These are phyloP conservation scores for Hemileccinum rubropunctum DNA, from an alignment of 768 basidiomycete genomes.

Conservation along the genomic window DNA sequence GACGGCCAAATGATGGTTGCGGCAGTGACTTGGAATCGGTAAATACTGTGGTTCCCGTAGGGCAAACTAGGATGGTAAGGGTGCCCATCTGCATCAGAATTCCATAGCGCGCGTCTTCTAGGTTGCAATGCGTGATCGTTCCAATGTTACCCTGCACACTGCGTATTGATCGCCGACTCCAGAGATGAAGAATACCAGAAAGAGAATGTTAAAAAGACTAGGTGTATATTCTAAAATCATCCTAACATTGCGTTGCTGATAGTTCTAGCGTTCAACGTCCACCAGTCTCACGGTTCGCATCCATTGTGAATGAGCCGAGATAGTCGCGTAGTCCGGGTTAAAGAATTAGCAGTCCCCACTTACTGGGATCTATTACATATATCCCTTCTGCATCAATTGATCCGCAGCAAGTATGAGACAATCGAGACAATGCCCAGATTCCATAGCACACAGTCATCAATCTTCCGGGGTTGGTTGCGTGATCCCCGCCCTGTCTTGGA, in stretches of 20 bases:
- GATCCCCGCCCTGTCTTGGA: conserved; percentile 23
- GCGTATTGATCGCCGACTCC: not conserved
- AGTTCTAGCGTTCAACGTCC: too few relatives aligned
- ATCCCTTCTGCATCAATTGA: conserved; percentile 1
- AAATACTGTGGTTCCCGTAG: not conserved
- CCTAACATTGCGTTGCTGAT: too few relatives aligned
- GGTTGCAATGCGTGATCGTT: not conserved
- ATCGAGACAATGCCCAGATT: not conserved
- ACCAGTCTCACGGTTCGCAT: too few relatives aligned
- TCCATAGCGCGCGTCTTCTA: conserved; percentile 2
- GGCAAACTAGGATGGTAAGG: not conserved
- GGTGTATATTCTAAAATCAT: not conserved
- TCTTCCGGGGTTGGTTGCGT: conserved; percentile 24
- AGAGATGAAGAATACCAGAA: conserved; percentile 3
- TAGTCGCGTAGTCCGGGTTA: not conserved
- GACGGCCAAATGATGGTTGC: too few relatives aligned
- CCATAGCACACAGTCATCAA: conserved; percentile 5
- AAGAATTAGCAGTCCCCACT: not conserved
- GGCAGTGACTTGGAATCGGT: not conserved
- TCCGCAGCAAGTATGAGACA: not conserved
- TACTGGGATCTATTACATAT: not conserved
- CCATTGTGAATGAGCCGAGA: not conserved
- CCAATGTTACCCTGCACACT: not conserved
- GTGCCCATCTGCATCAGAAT: conserved; percentile 4
- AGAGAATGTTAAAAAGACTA: conserved; percentile 1